These are phyloP conservation scores for Russula vinacea DNA, from an alignment of 768 basidiomycete species.

Conservation along the genomic window DNA sequence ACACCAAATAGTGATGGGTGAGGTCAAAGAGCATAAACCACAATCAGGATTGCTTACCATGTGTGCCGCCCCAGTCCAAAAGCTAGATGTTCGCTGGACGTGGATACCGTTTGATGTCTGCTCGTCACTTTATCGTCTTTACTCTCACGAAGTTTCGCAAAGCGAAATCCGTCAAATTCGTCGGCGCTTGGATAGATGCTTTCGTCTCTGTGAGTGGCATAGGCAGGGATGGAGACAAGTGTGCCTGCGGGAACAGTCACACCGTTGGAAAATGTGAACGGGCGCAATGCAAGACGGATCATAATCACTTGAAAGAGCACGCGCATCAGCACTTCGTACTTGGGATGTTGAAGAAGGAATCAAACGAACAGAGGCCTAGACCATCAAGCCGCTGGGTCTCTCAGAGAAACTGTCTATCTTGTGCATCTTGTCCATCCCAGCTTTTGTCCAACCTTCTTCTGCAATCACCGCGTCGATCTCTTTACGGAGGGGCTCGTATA, in stretches of 20 bases:
- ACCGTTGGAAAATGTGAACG: constrained; percentile 38
- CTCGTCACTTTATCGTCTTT: constrained; percentile 17
- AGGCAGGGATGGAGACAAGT: constrained; percentile 36
- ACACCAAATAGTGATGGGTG: background rate
- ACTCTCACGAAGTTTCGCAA: constrained; percentile 34
- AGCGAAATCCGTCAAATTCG: constrained; percentile 44
- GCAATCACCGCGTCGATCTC: constrained; percentile 29
- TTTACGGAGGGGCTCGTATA: constrained; percentile 31
- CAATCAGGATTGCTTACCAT: background rate
- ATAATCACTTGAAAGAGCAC: constrained; percentile 22
- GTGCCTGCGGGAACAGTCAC: constrained; percentile 42
- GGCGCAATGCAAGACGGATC: constrained; percentile 31
- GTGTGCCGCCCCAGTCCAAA: background rate
- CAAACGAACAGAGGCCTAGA: background rate
- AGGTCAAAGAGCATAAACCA: background rate
- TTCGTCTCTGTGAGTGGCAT: constrained; percentile 41
- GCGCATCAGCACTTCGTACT: background rate
- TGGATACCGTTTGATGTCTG: background rate
- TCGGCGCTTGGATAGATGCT: constrained; percentile 43
- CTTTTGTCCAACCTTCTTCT: constrained; percentile 18
- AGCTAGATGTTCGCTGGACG: background rate
- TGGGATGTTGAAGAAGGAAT: too few relatives aligned
- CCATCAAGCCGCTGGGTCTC: constrained; percentile 35
- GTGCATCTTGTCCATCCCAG: constrained; percentile 30
- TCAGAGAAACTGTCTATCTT: constrained; percentile 40